Percentiles rank a stretch among this genome's conserved stretches.
These are phyloP conservation scores for Penicillium argentinense DNA, from an alignment of 495 filamentous ascomycete genomes.

Conservation along the genomic window DNA sequence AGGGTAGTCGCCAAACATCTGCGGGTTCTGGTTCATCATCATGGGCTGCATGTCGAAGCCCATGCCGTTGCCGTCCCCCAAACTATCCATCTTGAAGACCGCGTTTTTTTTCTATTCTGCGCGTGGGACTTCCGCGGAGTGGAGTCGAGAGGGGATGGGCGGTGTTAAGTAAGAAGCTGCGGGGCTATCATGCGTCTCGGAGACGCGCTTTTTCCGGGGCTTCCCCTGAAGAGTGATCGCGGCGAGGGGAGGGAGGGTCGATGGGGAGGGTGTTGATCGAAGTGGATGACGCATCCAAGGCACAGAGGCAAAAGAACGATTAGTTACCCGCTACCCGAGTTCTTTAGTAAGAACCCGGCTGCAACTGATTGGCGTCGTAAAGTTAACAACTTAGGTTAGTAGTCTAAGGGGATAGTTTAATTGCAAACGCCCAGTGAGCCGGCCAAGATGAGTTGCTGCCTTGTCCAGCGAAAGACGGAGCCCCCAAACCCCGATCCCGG, in stretches of 20 bases:
- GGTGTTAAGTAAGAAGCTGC: constrained; percentile 22
- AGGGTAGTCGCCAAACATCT: constrained; percentile 66
- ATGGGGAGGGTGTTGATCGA: background rate
- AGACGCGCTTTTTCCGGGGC: constrained; percentile 10
- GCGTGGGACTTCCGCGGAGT: constrained; percentile 24
- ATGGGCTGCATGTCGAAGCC: constrained; percentile 43
- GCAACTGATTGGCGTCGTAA: too few species aligned
- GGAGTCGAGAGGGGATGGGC: constrained; percentile 15
- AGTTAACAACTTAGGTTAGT: too few species aligned
- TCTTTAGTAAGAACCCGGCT: constrained; percentile 1
- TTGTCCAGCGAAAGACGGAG: constrained; percentile 10
- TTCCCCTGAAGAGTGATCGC: constrained; percentile 11
- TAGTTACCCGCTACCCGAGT: background rate
- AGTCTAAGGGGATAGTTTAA: background rate
- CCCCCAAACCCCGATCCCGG: constrained; percentile 11
- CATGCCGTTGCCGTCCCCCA: constrained; percentile 44
- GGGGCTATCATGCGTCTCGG: constrained; percentile 17
- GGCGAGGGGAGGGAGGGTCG: background rate
- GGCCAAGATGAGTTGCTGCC: constrained; percentile 8
- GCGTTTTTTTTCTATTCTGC: constrained; percentile 4
- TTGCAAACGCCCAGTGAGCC: background rate
- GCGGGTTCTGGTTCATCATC: constrained; percentile 62
- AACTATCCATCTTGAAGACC: constrained; percentile 37
- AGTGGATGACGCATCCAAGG: constrained; percentile 22
- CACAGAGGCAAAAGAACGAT: background rate